Conservation (phyloP, 2,329 filamentous ascomycete species). For the Paraphaeosphaeria minitans region DNA sequence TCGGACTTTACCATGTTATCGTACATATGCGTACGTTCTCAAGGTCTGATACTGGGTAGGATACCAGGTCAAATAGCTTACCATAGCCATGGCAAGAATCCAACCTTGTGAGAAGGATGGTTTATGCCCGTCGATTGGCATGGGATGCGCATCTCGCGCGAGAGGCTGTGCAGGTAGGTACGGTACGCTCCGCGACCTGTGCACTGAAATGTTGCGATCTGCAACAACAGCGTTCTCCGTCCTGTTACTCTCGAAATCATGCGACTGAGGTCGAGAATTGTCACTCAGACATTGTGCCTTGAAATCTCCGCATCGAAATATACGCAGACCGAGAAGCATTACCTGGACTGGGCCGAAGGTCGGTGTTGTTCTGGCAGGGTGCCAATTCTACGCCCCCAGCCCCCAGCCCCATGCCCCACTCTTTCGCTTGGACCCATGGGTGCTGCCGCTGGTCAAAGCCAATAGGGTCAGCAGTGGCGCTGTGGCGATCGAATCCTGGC, state of each 20-base stretch:
- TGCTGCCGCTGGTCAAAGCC: background rate
- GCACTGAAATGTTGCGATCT: background rate
- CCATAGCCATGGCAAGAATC: background rate
- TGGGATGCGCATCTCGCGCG: constrained; percentile 3
- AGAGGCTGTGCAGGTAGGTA: constrained; percentile 1
- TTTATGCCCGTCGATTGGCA: background rate
- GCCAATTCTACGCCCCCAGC: background rate
- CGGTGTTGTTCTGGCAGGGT: background rate
- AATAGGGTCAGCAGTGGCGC: background rate
- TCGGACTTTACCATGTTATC: too few species aligned
- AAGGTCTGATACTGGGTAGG: too few species aligned
- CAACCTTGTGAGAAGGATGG: background rate
- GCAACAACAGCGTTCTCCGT: background rate
- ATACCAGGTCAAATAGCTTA: background rate
- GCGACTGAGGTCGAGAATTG: background rate
- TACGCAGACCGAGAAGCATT: background rate
- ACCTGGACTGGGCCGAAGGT: background rate
- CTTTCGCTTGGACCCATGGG: background rate
- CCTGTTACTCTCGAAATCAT: background rate
- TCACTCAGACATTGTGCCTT: background rate
- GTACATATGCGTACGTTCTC: too few species aligned
- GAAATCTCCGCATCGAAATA: background rate
- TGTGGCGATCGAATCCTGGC: background rate
- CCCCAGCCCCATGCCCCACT: background rate
- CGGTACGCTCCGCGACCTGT: background rate